Conservation (phyloP, 306 rosid species). For the Glycyrrhiza uralensis region DNA sequence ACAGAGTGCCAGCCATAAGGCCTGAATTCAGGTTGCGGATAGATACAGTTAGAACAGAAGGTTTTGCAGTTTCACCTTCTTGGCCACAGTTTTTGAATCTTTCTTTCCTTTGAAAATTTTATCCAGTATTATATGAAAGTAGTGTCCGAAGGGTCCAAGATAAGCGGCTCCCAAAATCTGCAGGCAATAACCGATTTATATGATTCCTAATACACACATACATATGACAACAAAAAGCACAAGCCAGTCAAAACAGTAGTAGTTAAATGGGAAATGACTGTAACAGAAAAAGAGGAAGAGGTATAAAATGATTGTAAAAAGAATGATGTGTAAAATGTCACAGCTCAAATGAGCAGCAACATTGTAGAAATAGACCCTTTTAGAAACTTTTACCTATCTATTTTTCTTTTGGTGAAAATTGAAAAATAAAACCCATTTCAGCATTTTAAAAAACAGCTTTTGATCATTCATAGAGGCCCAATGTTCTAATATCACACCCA, state of each 20-base stretch:
- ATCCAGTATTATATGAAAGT: slow-evolving; percentile 59
- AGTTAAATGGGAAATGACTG: not conserved
- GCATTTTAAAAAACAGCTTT: slow-evolving; percentile 13
- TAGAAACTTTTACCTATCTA: not conserved
- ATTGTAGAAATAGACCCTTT: not conserved
- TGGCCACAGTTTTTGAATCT: slow-evolving; percentile 82
- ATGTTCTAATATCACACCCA: not conserved
- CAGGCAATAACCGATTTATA: slow-evolving; percentile 21
- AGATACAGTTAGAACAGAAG: slow-evolving; percentile 3
- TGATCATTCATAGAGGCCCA: slow-evolving; percentile 6
- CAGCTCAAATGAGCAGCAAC: not conserved
- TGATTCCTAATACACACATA: slow-evolving; percentile 5
- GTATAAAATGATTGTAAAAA: not conserved
- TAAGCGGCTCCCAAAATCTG: slow-evolving; percentile 88
- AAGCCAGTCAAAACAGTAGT: not conserved
- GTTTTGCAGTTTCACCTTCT: slow-evolving; percentile 57
- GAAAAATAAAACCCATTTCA: not conserved
- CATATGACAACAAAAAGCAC: not conserved
- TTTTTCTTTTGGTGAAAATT: not conserved
- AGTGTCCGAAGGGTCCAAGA: slow-evolving; percentile 96
- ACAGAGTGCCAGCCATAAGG: not conserved
- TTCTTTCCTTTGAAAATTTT: slow-evolving; percentile 90
- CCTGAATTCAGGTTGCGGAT: not conserved
- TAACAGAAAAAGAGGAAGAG: not conserved
- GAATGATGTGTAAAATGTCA: not conserved